Percentiles rank a stretch among this genome's conserved stretches.
Evolutionary conservation across 495 filamentous ascomycete species (phyloP).

Genomic region (Venustampulla echinocandica): DNA sequence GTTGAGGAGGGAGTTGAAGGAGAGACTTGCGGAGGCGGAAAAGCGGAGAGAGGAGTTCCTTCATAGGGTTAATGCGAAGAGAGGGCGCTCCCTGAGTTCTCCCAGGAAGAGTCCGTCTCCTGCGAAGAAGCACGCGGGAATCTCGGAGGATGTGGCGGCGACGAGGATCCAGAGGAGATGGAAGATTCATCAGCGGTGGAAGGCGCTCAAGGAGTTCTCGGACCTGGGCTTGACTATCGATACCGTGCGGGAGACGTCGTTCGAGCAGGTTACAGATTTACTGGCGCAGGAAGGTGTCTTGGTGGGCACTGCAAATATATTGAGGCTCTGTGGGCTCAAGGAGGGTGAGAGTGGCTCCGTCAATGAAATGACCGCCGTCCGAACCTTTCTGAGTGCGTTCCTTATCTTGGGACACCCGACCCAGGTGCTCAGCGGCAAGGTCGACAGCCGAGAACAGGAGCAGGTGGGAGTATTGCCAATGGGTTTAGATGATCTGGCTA

Average conservation of each 20-base stretch:
- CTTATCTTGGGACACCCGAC: slow-evolving; percentile 86
- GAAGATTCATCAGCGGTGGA: slow-evolving; percentile 52
- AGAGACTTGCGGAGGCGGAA: slow-evolving; percentile 82
- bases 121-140: slow-evolving; percentile 49
- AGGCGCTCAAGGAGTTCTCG: slow-evolving; percentile 55
- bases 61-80: slow-evolving; percentile 43
- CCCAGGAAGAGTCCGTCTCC: slow-evolving; percentile 36
- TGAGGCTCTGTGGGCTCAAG: slow-evolving; percentile 69
- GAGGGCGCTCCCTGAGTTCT: slow-evolving; percentile 36
- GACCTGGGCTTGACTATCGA: slow-evolving; percentile 66
- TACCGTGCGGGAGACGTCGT: slow-evolving; percentile 61
- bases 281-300: slow-evolving; percentile 72
- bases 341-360: slow-evolving; percentile 60
- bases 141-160: slow-evolving; percentile 60
- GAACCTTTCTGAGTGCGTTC: slow-evolving; percentile 88
- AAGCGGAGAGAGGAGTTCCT: slow-evolving; percentile 54
- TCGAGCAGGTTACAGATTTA: slow-evolving; percentile 71
- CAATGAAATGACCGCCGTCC: slow-evolving; percentile 67
- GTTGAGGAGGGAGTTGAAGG: slow-evolving; percentile 70
- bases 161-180: slow-evolving; percentile 69
- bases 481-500: slow-evolving; percentile 42
- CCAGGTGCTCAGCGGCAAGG: slow-evolving; percentile 79
- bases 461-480: slow-evolving; percentile 48
- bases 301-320: slow-evolving; percentile 56
- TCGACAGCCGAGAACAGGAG: slow-evolving; percentile 64